Evolutionary conservation across 805 yeast species (phyloP).

Genomic region (Metschnikowia lunata): DNA sequence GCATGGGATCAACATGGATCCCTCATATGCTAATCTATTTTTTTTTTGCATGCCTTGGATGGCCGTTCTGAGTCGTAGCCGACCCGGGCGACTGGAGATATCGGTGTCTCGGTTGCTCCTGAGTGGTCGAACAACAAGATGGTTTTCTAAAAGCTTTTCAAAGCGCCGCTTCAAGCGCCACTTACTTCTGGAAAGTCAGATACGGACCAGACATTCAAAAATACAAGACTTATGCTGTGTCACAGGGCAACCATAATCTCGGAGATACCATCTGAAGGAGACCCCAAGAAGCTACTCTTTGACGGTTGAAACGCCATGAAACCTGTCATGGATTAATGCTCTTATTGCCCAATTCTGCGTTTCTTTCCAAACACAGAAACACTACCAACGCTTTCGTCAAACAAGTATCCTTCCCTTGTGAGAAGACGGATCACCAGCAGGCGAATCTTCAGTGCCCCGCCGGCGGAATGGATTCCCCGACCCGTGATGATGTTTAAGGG

Average conservation of each 20-base stretch:
- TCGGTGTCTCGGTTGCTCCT: slow-evolving; percentile 4
- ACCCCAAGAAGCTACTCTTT: too few species aligned
- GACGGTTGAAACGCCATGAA: too few species aligned
- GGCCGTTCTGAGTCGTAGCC: neutral
- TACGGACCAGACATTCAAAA: slow-evolving; percentile 14
- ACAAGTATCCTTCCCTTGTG: slow-evolving; percentile 34
- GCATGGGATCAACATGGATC: neutral
- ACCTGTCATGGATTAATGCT: too few species aligned
- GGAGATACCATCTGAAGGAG: too few species aligned
- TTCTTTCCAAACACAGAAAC: slow-evolving; percentile 43
- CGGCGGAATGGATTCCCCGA: slow-evolving; percentile 62
- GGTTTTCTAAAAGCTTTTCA: slow-evolving; percentile 11
- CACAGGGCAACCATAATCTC: too few species aligned
- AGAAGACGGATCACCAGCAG: slow-evolving; percentile 40
- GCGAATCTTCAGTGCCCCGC: slow-evolving; percentile 50
- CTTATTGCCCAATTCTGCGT: neutral
- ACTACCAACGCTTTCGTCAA: slow-evolving; percentile 43
- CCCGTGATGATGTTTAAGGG: slow-evolving; percentile 58
- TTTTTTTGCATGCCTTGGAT: too few species aligned
- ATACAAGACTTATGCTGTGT: too few species aligned
- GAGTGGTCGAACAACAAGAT: slow-evolving; percentile 15
- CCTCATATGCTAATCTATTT: neutral
- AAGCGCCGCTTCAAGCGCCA: neutral
- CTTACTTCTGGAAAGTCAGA: slow-evolving; percentile 12
- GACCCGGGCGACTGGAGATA: slow-evolving; percentile 9